Conservation (phyloP, 352 stramenopile genomes). For the Phytophthora pini region DNA sequence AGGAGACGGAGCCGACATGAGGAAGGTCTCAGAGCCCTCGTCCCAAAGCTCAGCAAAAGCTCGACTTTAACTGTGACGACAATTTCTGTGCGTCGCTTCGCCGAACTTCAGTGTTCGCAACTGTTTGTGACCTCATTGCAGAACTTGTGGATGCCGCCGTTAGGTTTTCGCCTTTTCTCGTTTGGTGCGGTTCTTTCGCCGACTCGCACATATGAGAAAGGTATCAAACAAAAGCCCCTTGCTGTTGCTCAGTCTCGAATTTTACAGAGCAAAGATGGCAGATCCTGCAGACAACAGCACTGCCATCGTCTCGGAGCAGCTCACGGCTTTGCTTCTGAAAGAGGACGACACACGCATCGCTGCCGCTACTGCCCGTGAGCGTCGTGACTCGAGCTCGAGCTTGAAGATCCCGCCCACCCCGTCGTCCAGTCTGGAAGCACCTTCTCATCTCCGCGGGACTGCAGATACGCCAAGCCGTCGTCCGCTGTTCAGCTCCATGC, state of each 20-base stretch:
- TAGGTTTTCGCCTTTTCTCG: conserved; percentile 31
- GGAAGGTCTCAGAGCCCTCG: not conserved
- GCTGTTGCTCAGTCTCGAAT: conserved; percentile 24
- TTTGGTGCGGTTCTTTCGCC: conserved; percentile 13
- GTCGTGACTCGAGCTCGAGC: conserved; percentile 3
- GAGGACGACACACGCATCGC: conserved; percentile 22
- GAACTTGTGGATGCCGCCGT: conserved; percentile 30
- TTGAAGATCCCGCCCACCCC: conserved; percentile 7
- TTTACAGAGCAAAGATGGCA: conserved; percentile 29
- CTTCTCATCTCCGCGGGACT: not conserved
- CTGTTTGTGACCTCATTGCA: not conserved
- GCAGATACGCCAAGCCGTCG: conserved; percentile 18
- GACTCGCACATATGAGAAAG: conserved; percentile 37
- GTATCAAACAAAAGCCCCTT: conserved; percentile 20
- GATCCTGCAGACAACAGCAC: conserved; percentile 14
- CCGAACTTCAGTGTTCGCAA: conserved; percentile 7
- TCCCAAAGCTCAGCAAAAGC: conserved; percentile 9
- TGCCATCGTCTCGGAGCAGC: conserved; percentile 24
- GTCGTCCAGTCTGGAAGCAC: conserved; percentile 7
- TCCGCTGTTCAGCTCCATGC: conserved; percentile 51
- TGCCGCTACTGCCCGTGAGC: not conserved
- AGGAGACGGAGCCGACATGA: conserved; percentile 15
- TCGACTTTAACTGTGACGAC: conserved; percentile 3
- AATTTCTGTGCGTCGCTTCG: conserved; percentile 29
- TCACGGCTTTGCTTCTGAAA: conserved; percentile 24